Conservation (phyloP, 257 asterid genomes). For the Henckelia pumila region DNA sequence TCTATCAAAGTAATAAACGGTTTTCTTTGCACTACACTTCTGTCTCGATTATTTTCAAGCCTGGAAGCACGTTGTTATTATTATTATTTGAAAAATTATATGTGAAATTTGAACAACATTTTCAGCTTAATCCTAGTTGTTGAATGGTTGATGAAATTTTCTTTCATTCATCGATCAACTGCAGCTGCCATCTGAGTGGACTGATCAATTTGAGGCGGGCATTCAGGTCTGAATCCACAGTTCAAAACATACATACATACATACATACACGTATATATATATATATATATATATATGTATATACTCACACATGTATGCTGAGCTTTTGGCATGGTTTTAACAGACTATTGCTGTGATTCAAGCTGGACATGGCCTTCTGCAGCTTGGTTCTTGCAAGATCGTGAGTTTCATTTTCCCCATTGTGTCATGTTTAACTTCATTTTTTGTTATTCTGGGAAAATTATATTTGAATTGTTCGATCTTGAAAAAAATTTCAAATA, state of each 20-base stretch:
- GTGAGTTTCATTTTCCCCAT: conserved; percentile 47
- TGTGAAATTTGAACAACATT: background rate
- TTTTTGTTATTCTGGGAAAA: background rate
- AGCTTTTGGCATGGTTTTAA: conserved; percentile 11
- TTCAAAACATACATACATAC: background rate
- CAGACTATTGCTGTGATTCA: conserved; percentile 99
- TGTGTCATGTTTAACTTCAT: too few relatives aligned
- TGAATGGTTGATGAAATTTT: conserved; percentile 35
- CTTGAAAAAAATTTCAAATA: too few relatives aligned
- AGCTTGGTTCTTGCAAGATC: conserved; percentile 96
- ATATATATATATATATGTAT: too few relatives aligned
- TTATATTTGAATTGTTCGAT: too few relatives aligned
- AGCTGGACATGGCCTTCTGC: conserved; percentile 98
- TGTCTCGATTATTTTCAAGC: too few relatives aligned
- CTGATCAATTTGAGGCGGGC: conserved; percentile 97
- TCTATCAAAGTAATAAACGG: conserved; percentile 15
- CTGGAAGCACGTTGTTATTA: background rate
- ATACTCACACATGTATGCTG: background rate
- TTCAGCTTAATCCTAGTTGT: background rate
- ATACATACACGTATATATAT: too few relatives aligned
- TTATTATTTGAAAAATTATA: too few relatives aligned
- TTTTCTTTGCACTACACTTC: conserved; percentile 23
- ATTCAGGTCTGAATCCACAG: conserved; percentile 65
- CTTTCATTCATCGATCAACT: conserved; percentile 31
- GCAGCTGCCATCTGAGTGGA: conserved; percentile 98